Base-by-base conservation (phyloP, 441 rosid genomes). In the Corymbia citriodora region DNA sequence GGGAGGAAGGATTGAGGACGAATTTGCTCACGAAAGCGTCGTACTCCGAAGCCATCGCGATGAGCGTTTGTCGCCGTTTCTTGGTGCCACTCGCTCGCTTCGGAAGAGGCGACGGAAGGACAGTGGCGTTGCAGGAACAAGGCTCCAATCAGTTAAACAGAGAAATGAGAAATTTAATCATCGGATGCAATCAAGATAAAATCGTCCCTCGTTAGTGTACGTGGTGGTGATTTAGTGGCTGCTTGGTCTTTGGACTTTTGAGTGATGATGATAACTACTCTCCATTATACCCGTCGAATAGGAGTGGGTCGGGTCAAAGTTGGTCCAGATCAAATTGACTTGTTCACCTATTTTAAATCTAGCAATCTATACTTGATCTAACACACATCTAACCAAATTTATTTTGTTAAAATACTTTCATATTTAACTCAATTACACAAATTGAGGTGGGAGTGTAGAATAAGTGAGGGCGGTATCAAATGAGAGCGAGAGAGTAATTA, bases 21-120 rank as follows among this genome's bases (percentile, higher is more conserved):
- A 95, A 91, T 91, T 96, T 97, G 94, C 96, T 96, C 91, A 94
- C 91, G 96, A 96, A 98, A 90, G 99, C 99, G 94, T 99, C 99
- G 70, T 90, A 94, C 68, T 96, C 98, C 6, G 94, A 57, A 87
- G 55, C 91, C 50, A 33, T 90, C 85, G 53, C 85, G 53, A 79
- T 16, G 23, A 17, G 7, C 14, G n/a, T 23, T 4, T 0, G 53
- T 48, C 85, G 52, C 52, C 19, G 85, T 45, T 79, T 23, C 85
- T 45, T 12, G 53, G 85, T 4, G n/a, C 14, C 52, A 2, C 14
- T 50, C 0, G 4, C 52, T 23, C 25, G 65, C 31, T 14, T 29
- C 0, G 65, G n/a, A 25, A 23, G 85, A 79, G n/a, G 25, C 8
- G 52, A 79, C 13, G 79, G 45, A 40, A 4, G 25, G 9, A 27